A percentile compares a stretch with the other conserved stretches of the same genome.
These are phyloP conservation scores for Hypoxylon fragiforme DNA, from an alignment of 495 filamentous ascomycete genomes.

Conservation along the genomic window DNA sequence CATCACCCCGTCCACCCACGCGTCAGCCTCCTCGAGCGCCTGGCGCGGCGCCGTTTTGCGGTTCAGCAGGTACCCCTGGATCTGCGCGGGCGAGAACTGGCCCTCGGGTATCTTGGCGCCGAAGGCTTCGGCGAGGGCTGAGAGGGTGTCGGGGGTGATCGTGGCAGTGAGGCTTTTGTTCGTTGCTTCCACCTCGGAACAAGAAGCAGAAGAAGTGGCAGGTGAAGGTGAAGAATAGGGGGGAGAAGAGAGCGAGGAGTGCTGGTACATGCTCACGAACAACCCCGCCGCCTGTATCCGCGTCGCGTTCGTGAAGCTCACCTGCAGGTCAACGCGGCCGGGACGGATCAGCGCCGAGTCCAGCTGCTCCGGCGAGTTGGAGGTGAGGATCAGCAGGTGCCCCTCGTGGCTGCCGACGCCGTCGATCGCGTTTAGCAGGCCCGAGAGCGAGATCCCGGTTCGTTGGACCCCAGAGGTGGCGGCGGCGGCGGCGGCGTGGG, in stretches of 20 bases:
- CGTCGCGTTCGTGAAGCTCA: slow-evolving; percentile 69
- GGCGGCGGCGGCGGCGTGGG: too few species aligned
- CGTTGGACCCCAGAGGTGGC: too few species aligned
- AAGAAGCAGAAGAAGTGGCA: too few species aligned
- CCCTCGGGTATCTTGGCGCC: slow-evolving; percentile 50
- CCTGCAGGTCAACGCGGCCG: slow-evolving; percentile 73
- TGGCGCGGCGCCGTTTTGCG: slow-evolving; percentile 62
- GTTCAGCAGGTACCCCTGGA: slow-evolving; percentile 70
- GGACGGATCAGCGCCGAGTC: slow-evolving; percentile 77
- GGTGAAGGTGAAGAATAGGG: background rate
- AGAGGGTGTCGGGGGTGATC: slow-evolving; percentile 40
- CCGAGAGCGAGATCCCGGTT: slow-evolving; percentile 74
- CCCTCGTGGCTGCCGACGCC: slow-evolving; percentile 83
- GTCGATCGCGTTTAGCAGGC: slow-evolving; percentile 81
- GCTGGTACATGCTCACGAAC: slow-evolving; percentile 72
- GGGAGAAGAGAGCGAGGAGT: slow-evolving; percentile 2
- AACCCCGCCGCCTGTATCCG: slow-evolving; percentile 64
- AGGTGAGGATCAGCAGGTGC: slow-evolving; percentile 81
- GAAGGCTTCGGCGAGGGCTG: slow-evolving; percentile 49
- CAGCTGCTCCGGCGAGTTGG: slow-evolving; percentile 73
- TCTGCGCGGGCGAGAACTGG: slow-evolving; percentile 67
- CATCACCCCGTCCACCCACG: slow-evolving; percentile 57
- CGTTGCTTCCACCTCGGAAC: background rate
- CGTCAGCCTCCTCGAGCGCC: slow-evolving; percentile 58
- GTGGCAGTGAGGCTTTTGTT: too few species aligned